Evolutionary conservation across 345 rosid species (phyloP), one percentile per base, ranked within the genome.

Genomic region (Leavenworthia alabamica): DNA sequence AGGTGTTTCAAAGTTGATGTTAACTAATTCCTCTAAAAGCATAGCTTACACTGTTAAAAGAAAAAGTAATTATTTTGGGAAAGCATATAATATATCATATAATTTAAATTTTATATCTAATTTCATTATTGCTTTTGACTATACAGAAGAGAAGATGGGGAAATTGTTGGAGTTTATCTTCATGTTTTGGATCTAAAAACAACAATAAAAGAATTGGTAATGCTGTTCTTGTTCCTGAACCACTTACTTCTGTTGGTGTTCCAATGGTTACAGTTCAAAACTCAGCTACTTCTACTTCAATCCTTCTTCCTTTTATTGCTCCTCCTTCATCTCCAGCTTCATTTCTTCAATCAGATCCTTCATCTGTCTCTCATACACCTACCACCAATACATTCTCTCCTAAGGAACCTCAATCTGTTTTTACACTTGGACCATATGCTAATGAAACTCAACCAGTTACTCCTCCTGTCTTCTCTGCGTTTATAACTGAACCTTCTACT

Each of bases 271-370:
- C 72, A 11, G 28, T 71, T 42, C 83, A 73, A 39, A 77, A 73
- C 75, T 77, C 56, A 46, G 62, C 81, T 16, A 74, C 72, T 31
- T 73, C 85, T 5, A 80, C 84, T 47, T 50, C 85, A 3, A 31
- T 79, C 16, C 71, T 80, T 3, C 76, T 82, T 31, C 91, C 94
- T 13, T 88, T 91, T 42, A 81, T 89, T 16, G 93, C 98, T 19
- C 98, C 98, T 56, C 98, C 98, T 9, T 89, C 98, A 37, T 92
- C 98, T 35, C 98, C 98, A 12, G 92, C 84, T 46, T 89, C 96
- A 0, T 82, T 89, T 72, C 88, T 86, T 31, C 98, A 80, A 54
- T 86, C 98, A 0, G 93, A 83, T 63, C 89, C 98, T 65, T 81
- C 96, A 28, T 92, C 96, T 3, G 78, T 75, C 50, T 73, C 90